Percentiles rank a stretch among this genome's conserved stretches.
Conservation (phyloP, 192 early-diverging fungal species). For the Linnemannia hyalina region DNA sequence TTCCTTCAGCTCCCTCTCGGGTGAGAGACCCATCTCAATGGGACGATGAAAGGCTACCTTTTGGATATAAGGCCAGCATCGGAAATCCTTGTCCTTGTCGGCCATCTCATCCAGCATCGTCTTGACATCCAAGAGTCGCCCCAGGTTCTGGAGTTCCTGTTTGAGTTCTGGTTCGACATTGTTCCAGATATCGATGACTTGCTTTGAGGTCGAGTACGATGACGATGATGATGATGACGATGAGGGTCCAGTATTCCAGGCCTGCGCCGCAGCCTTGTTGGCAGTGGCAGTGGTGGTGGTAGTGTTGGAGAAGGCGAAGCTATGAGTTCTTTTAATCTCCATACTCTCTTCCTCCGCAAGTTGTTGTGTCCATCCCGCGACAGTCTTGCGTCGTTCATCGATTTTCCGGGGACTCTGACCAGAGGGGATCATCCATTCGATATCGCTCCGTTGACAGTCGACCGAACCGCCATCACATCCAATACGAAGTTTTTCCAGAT, state of each 20-base stretch:
- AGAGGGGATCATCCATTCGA: conserved; percentile 6
- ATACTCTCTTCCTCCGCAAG: neutral
- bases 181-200: neutral
- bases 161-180: neutral
- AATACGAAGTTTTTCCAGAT: neutral
- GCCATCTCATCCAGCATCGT: neutral
- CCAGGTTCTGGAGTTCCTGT: neutral
- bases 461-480: neutral
- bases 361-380: neutral
- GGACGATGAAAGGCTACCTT: neutral
- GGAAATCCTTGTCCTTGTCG: neutral
- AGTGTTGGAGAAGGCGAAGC: neutral
- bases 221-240: too few relatives aligned
- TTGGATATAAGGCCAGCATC: neutral
- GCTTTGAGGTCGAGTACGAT: neutral
- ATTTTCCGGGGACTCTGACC: neutral
- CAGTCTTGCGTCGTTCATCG: neutral
- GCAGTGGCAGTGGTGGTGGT: too few relatives aligned
- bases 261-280: neutral
- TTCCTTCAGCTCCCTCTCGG: neutral
- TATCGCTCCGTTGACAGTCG: neutral
- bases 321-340: neutral
- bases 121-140: conserved; percentile 3
- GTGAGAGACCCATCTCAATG: neutral
- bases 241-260: too few relatives aligned